Evolutionary conservation across 2,329 filamentous ascomycete species (phyloP), one percentile per base, ranked within the genome.

Genomic region (Leptosphaerulina australis): DNA sequence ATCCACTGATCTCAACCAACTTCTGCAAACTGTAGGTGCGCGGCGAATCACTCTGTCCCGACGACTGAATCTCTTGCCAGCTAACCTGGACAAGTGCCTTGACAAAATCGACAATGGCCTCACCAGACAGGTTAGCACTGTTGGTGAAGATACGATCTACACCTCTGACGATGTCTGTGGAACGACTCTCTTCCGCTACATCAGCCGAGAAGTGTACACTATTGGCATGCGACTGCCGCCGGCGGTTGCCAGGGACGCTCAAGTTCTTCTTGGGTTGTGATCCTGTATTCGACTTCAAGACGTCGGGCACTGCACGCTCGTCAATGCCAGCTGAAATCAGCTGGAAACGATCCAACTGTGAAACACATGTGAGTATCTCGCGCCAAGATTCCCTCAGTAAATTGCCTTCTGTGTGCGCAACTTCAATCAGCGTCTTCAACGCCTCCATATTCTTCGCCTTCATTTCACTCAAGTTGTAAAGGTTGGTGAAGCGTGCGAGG

Each of bases 41-140:
- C 9, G 94, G 94, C 17, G 91, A 95, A 53, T 99, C 94, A 67
- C 93, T 97, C 48, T 93, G 90, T 0, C 94, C 94, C 0, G 94
- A 97, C 3, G 94, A 96, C 70, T 95, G 93, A 67, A 99, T 99
- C 73, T 99, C 94, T 67, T 97, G 93, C 94, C 94, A 97, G 73
- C 93, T 97, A 59, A 99, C 93, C 70, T 97, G 91, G 6, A 90
- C 96, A 50, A 99, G 76, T 0, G 94, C 92, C 47, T 87, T 86
- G 40, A 96, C 93, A 70, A 99, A 99, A 70, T 96, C 88, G 1
- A 97, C 89, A 65, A 99, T 99, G 3, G 93, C 92, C 60, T 97
- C 91, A 51, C 92, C 92, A 4, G 89, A 92, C 2, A 99, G 81
- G 62, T 95, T 92, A 7, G 92, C 93, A 0, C 94, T 97, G 68